Evolutionary conservation across 129 eudicot genomes (phyloP).

Genomic region (Glebionis coronaria): DNA sequence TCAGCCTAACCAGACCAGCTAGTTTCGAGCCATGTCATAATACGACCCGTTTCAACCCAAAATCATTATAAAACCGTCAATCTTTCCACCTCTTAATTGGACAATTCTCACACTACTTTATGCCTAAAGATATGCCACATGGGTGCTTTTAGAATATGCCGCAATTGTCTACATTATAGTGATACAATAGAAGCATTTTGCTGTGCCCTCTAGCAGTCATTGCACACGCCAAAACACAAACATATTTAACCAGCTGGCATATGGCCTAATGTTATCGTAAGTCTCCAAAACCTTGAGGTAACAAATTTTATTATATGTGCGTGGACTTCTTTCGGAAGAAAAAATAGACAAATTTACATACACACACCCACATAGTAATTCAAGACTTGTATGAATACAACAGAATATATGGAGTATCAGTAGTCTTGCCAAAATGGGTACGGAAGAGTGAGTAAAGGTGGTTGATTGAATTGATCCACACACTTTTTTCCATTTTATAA

Average conservation of each 20-base stretch:
- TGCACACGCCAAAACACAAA: neutral
- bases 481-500: too few relatives aligned
- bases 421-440: too few relatives aligned
- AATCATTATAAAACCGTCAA: neutral
- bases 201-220: neutral
- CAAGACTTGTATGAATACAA: too few relatives aligned
- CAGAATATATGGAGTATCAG: too few relatives aligned
- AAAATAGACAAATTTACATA: neutral
- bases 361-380: too few relatives aligned
- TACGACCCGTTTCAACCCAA: neutral
- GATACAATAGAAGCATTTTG: neutral
- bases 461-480: too few relatives aligned
- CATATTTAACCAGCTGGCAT: constrained; percentile 9
- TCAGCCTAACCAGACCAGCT: neutral
- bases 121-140: neutral
- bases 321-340: neutral
- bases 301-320: neutral
- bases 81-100: neutral
- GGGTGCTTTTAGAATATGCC: neutral
- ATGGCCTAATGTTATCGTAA: neutral
- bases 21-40: neutral
- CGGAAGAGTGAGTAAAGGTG: too few relatives aligned
- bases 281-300: neutral
- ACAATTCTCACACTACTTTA: neutral
- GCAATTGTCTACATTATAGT: neutral